These are phyloP conservation scores for Cryphonectria nitschkei DNA, from an alignment of 2,329 filamentous ascomycete species.

Conservation along the genomic window DNA sequence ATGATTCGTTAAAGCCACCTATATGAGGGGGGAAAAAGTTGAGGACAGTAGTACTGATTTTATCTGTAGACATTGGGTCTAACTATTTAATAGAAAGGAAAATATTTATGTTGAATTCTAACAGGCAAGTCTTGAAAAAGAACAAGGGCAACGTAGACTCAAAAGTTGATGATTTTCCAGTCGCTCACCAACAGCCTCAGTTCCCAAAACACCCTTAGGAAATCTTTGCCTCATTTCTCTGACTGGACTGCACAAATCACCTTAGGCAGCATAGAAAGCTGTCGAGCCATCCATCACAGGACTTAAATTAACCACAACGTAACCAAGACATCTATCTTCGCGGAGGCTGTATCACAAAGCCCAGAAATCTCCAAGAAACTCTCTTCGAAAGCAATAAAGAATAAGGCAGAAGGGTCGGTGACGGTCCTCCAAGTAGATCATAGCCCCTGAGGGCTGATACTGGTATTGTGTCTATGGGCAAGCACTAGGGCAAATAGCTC, in stretches of 20 bases:
- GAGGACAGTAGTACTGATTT: not conserved
- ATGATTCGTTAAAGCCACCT: not conserved
- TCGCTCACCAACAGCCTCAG: not conserved
- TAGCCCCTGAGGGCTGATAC: conserved; percentile 3
- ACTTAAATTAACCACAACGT: not conserved
- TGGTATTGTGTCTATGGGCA: conserved; percentile 21
- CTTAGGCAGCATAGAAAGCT: not conserved
- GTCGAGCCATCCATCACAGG: not conserved
- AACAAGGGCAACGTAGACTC: not conserved
- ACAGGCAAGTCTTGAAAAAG: not conserved
- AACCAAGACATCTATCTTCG: conserved; percentile 5
- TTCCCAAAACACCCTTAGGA: not conserved
- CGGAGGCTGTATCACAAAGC: conserved; percentile 11
- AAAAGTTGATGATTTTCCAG: not conserved
- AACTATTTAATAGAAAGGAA: not conserved
- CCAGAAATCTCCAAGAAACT: not conserved
- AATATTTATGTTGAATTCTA: not conserved
- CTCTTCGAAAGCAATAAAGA: not conserved
- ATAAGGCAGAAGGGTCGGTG: not conserved
- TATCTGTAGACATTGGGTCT: not conserved
- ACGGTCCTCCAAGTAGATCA: not conserved
- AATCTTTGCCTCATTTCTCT: not conserved
- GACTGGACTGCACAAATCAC: not conserved
- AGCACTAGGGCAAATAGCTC: not conserved
- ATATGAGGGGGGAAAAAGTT: not conserved